Evolutionary conservation across 352 stramenopile species (phyloP).

Genomic region (Halophytophthora batemanensis): DNA sequence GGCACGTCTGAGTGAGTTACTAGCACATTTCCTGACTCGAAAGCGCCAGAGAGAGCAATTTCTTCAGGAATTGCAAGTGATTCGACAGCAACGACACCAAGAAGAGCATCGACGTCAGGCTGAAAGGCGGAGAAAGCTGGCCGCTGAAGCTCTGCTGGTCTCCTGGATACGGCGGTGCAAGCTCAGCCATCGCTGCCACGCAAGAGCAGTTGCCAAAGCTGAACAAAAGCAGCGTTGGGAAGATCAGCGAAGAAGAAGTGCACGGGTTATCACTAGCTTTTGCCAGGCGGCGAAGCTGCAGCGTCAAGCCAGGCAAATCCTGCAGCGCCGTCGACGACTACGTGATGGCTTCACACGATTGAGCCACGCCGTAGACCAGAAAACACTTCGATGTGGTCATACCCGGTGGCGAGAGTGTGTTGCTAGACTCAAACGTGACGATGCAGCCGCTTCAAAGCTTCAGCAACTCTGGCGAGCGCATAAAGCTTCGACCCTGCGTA

Average conservation of each 20-base stretch:
- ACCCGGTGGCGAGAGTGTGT: constrained; percentile 3
- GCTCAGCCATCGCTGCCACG: constrained; percentile 9
- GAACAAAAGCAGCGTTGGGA: constrained; percentile 7
- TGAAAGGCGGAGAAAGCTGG: constrained; percentile 4
- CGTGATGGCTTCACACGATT: constrained; percentile 7
- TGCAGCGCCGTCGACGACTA: background rate
- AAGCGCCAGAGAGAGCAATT: constrained; percentile 20
- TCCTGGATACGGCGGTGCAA: constrained; percentile 13
- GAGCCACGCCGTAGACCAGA: background rate
- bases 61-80: constrained; percentile 1
- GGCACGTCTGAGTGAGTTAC: constrained; percentile 4
- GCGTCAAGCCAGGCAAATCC: background rate
- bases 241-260: background rate
- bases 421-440: background rate
- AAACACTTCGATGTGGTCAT: constrained; percentile 1
- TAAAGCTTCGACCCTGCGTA: background rate
- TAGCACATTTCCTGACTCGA: constrained; percentile 5
- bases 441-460: constrained; percentile 4
- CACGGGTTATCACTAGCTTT: constrained; percentile 3
- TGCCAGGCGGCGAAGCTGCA: constrained; percentile 8
- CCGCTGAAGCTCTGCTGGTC: constrained; percentile 8
- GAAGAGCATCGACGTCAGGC: constrained; percentile 6
- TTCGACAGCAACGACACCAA: constrained; percentile 9
- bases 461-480: constrained; percentile 7
- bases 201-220: constrained; percentile 1